These are phyloP conservation scores for Stemphylium vesicarium DNA, from an alignment of 2,329 filamentous ascomycete species.

Conservation along the genomic window DNA sequence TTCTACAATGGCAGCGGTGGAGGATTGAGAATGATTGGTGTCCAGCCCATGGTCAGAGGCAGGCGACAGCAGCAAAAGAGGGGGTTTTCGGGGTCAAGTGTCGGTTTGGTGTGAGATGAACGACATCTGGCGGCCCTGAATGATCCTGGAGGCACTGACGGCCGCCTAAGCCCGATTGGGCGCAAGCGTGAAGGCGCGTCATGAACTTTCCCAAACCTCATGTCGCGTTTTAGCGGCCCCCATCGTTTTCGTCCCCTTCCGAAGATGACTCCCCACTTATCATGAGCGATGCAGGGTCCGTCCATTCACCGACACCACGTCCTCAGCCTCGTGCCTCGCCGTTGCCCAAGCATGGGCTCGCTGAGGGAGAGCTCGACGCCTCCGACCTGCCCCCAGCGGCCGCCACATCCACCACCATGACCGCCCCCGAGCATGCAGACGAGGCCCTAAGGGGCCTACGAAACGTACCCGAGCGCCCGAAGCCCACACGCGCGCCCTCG, in stretches of 20 bases:
- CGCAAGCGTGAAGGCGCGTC: constrained; percentile 28
- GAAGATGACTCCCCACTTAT: constrained; percentile 26
- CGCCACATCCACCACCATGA: constrained; percentile 21
- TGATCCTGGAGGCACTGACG: constrained; percentile 18
- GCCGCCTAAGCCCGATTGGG: constrained; percentile 18
- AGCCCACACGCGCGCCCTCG: constrained; percentile 22
- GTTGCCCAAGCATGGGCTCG: constrained; percentile 19
- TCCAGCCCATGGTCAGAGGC: constrained; percentile 27
- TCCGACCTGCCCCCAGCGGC: constrained; percentile 9
- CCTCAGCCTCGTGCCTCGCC: constrained; percentile 12
- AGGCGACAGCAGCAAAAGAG: constrained; percentile 17
- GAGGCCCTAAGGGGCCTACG: background rate
- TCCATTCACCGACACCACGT: constrained; percentile 20
- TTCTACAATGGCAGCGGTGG: constrained; percentile 20
- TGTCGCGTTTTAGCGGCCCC: constrained; percentile 17
- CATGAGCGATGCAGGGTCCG: constrained; percentile 30
- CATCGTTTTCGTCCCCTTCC: constrained; percentile 5
- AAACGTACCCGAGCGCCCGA: constrained; percentile 17
- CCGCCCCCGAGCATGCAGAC: background rate
- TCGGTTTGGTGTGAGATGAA: constrained; percentile 25
- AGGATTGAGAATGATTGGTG: constrained; percentile 7
- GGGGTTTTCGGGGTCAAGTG: constrained; percentile 14
- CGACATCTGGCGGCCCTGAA: constrained; percentile 19
- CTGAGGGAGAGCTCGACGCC: constrained; percentile 17
- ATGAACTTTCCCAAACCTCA: constrained; percentile 20